Evolutionary conservation across 352 stramenopile species (phyloP), one percentile per base, ranked within the genome.

Genomic region (Globisporangium cystogenes): DNA sequence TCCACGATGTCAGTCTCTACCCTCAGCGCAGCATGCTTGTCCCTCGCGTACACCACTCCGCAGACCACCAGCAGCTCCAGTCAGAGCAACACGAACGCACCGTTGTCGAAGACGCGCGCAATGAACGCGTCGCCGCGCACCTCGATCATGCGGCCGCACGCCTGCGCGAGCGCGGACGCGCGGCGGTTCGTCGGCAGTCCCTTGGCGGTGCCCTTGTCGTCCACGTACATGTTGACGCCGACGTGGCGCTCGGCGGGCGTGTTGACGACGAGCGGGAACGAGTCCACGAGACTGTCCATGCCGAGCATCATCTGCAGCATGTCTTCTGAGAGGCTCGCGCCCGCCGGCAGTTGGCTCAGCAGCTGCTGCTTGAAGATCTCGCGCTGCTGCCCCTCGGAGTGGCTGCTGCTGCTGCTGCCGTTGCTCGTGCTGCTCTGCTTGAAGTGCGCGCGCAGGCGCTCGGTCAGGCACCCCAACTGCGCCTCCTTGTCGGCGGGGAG

Each of bases 181-280:
- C 86, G 84, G 33, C 76, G 55, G 40, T 96, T 96, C 31, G 76
- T 80, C 11, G 82, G 65, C 18, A 95, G 59, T 1, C 76, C 77
- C 65, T 96, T 96, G 46, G 86, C 82, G 14, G 84, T 93, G 51
- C 86, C 86, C 58, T 93, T 96, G 65, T 96, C 86, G 59, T 96
- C 86, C 46, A 96, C 86, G 59, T 96, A 96, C 76, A 96, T 85
- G 63, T 94, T 96, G 43, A 96, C 53, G 18, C 82, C 83, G 15
- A 96, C 62, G 63, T 93, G 76, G 43, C 69, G 59, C 29, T 81
- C 75, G 3, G 76, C 78, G 31, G 67, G 66, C 47, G 76, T 83
- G 70, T 96, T 96, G 51, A 90, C 68, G 55, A 93, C 74, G 23
- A 96, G 72, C n/a, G 84, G 81, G 23, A 96, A 75, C 44, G 86